phyloP scores from a whole-genome alignment of 495 filamentous ascomycete species.

The Aeminium ludgeri region DNA sequence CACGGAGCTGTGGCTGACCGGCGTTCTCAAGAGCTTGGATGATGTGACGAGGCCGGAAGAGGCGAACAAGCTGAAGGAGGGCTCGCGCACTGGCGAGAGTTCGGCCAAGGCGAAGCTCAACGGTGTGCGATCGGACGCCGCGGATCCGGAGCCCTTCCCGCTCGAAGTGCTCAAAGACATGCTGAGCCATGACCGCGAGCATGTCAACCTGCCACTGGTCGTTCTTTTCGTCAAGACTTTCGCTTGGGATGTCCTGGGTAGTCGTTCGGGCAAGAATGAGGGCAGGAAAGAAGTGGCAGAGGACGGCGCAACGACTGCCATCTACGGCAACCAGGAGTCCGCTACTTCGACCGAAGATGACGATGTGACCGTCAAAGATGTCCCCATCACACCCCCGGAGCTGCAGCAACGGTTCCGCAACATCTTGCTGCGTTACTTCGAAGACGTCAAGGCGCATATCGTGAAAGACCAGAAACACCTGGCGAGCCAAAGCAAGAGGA shows the following conservation, averaged over 20 bases:
- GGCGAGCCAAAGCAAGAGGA: conserved; percentile 65
- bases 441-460: conserved; percentile 81
- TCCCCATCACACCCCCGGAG: conserved; percentile 56
- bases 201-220: conserved; percentile 74
- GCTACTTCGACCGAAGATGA: conserved; percentile 31
- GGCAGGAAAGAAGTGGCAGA: conserved; percentile 70
- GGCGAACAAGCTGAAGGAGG: conserved; percentile 45
- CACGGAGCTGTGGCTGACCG: conserved; percentile 93
- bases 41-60: conserved; percentile 81
- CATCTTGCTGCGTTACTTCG: conserved; percentile 75
- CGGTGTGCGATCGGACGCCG: conserved; percentile 21
- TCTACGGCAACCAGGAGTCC: conserved; percentile 33
- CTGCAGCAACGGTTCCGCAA: conserved; percentile 76
- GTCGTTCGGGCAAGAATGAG: conserved; percentile 48
- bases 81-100: conserved; percentile 28
- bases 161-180: conserved; percentile 93
- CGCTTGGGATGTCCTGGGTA: conserved; percentile 83
- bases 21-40: conserved; percentile 70
- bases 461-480: conserved; percentile 79
- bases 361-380: conserved; percentile 35
- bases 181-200: conserved; percentile 81
- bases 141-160: conserved; percentile 62
- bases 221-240: conserved; percentile 93
- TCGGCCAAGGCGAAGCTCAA: conserved; percentile 37
- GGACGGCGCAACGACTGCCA: conserved; percentile 52